Percentiles rank a stretch among this genome's conserved stretches.
These are phyloP conservation scores for Cylindrotheca fusiformis DNA, from an alignment of 108 stramenopile species.

Conservation along the genomic window DNA sequence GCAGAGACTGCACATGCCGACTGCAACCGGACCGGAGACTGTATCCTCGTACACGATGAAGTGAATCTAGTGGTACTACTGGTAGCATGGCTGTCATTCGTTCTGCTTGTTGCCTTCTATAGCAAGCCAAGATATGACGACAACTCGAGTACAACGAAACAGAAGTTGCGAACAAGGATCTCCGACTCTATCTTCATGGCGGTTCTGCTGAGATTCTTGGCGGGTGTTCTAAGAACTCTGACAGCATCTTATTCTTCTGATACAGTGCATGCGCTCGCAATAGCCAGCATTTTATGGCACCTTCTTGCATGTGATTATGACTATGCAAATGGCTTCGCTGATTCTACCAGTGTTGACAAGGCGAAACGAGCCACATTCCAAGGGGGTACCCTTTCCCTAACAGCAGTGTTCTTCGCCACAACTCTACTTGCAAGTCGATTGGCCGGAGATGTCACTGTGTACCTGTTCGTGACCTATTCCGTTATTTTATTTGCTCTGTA, in stretches of 20 bases:
- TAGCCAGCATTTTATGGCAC: constrained; percentile 55
- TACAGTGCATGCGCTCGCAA: constrained; percentile 68
- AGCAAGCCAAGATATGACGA: constrained; percentile 5
- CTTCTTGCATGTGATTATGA: constrained; percentile 66
- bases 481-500: constrained; percentile 74
- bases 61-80: constrained; percentile 14
- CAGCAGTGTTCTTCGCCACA: constrained; percentile 70
- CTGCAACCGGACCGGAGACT: constrained; percentile 1
- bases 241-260: constrained; percentile 80
- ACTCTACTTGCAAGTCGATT: constrained; percentile 66
- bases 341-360: not conserved
- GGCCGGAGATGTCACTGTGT: constrained; percentile 39
- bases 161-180: constrained; percentile 32
- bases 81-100: constrained; percentile 28
- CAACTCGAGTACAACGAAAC: not conserved
- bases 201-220: constrained; percentile 44
- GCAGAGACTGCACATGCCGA: no score
- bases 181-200: constrained; percentile 54
- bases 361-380: constrained; percentile 56
- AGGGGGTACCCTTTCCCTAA: constrained; percentile 70
- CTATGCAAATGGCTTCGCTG: constrained; percentile 59
- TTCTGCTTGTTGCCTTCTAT: constrained; percentile 28
- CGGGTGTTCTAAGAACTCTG: constrained; percentile 54
- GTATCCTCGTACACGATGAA: not conserved
- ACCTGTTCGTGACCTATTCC: constrained; percentile 47